Percentiles rank a stretch among this genome's conserved stretches.
Evolutionary conservation across 139 green algal genomes (phyloP).

Genomic region (Pseudopediastrum boryanum): DNA sequence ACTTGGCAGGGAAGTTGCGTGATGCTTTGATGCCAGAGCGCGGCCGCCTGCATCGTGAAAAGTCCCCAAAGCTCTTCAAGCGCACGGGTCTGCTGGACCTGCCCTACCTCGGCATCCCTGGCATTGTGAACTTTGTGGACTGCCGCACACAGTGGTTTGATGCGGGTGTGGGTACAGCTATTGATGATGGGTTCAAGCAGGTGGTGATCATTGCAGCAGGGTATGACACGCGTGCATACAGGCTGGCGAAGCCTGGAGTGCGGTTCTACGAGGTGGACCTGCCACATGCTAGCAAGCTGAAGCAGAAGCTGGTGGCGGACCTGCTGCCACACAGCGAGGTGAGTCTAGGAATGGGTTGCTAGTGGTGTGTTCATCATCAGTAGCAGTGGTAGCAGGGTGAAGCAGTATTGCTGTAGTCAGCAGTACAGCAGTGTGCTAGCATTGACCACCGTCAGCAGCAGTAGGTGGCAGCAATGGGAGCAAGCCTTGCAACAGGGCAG

Average conservation of each 20-base stretch:
- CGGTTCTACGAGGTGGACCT: constrained; percentile 74
- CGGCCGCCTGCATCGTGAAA: constrained; percentile 14
- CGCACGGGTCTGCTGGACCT: constrained; percentile 35
- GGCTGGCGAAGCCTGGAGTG: constrained; percentile 48
- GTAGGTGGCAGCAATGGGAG: no score
- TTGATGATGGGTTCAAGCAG: constrained; percentile 59
- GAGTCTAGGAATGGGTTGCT: no score
- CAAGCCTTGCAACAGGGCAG: no score
- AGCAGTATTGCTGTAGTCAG: no score
- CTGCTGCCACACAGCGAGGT: constrained; percentile 39
- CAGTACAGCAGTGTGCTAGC: no score
- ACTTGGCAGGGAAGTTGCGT: constrained; percentile 55
- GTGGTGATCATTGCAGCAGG: constrained; percentile 73
- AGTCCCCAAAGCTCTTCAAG: not conserved
- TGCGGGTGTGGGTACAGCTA: constrained; percentile 44
- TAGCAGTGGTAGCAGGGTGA: no score
- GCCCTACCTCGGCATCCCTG: constrained; percentile 31
- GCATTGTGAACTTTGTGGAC: constrained; percentile 77
- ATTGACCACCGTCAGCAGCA: no score
- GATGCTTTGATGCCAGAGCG: constrained; percentile 70
- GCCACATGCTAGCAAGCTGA: constrained; percentile 56
- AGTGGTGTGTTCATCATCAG: no score
- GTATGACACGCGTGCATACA: constrained; percentile 76
- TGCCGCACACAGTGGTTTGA: constrained; percentile 80
- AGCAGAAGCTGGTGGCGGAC: constrained; percentile 61